Conservation (phyloP, 768 basidiomycete genomes). For the Fistulinella prunicolor region DNA sequence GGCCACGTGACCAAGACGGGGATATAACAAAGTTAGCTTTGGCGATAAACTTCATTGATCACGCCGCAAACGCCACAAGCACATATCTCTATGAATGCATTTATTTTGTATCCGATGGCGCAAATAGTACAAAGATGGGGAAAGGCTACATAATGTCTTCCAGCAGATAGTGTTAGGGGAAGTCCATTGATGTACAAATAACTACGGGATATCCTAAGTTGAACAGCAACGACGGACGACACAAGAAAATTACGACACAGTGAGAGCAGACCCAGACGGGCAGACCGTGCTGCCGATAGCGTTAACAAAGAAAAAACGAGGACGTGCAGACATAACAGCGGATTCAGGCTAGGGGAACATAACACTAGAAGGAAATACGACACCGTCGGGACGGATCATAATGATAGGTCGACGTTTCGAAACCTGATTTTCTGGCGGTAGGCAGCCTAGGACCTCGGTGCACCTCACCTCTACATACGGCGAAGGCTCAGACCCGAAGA, state of each 20-base stretch:
- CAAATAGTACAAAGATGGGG: constrained; percentile 25
- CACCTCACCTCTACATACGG: constrained; percentile 87
- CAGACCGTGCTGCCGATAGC: constrained; percentile 31
- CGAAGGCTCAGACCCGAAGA: constrained; percentile 84
- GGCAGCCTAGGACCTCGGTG: constrained; percentile 78
- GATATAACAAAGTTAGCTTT: too few relatives aligned
- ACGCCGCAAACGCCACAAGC: constrained; percentile 9
- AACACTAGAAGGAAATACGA: constrained; percentile 80
- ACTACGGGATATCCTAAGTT: constrained; percentile 30
- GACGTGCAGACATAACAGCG: constrained; percentile 11
- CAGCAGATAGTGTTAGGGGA: constrained; percentile 15
- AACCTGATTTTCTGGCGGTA: constrained; percentile 68
- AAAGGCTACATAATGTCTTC: constrained; percentile 33
- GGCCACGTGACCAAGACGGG: background rate
- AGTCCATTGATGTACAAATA: constrained; percentile 33
- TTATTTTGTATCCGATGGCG: constrained; percentile 16
- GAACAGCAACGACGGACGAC: constrained; percentile 21
- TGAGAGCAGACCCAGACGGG: constrained; percentile 17
- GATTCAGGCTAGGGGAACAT: constrained; percentile 65
- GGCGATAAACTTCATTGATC: too few relatives aligned
- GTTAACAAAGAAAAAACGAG: constrained; percentile 14
- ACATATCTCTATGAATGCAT: constrained; percentile 17
- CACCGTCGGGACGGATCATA: constrained; percentile 79
- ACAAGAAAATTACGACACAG: constrained; percentile 20
- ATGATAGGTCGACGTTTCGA: constrained; percentile 75